These are phyloP conservation scores for Sugiyamaella neomexicana DNA, from an alignment of 1,139 yeast species.

Conservation along the genomic window DNA sequence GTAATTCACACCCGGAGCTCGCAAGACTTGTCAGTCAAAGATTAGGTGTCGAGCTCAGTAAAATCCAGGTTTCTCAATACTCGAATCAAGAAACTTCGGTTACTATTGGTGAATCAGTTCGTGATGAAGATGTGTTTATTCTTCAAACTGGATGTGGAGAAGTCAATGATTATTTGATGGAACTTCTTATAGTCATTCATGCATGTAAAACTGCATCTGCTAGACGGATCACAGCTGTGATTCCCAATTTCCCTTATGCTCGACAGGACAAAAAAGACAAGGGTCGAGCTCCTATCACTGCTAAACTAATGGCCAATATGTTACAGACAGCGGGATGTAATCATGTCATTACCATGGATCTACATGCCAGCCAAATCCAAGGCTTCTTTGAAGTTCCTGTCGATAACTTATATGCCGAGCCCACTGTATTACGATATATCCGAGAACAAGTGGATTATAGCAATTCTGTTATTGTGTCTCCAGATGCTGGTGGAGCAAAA, in stretches of 20 bases:
- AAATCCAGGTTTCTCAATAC: constrained; percentile 49
- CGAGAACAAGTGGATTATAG: constrained; percentile 64
- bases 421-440: constrained; percentile 84
- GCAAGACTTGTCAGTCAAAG: constrained; percentile 70
- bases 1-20: constrained; percentile 88
- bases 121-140: constrained; percentile 90
- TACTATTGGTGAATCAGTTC: constrained; percentile 89
- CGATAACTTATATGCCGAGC: constrained; percentile 94
- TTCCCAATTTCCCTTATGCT: constrained; percentile 97
- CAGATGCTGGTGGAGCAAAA: constrained; percentile 99
- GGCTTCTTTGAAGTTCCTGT: constrained; percentile 98
- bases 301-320: constrained; percentile 92
- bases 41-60: constrained; percentile 44
- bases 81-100: constrained; percentile 78
- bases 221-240: constrained; percentile 88
- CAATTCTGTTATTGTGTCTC: constrained; percentile 78
- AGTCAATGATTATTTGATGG: constrained; percentile 86
- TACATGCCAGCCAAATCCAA: constrained; percentile 99
- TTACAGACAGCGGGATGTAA: constrained; percentile 93
- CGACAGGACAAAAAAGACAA: constrained; percentile 97
- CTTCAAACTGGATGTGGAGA: constrained; percentile 88
- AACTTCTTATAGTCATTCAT: constrained; percentile 83
- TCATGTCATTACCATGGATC: constrained; percentile 95
- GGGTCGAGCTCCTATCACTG: constrained; percentile 95
- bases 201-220: constrained; percentile 97